These are phyloP conservation scores for Globisporangium nagaii DNA, from an alignment of 352 stramenopile genomes.

Conservation along the genomic window DNA sequence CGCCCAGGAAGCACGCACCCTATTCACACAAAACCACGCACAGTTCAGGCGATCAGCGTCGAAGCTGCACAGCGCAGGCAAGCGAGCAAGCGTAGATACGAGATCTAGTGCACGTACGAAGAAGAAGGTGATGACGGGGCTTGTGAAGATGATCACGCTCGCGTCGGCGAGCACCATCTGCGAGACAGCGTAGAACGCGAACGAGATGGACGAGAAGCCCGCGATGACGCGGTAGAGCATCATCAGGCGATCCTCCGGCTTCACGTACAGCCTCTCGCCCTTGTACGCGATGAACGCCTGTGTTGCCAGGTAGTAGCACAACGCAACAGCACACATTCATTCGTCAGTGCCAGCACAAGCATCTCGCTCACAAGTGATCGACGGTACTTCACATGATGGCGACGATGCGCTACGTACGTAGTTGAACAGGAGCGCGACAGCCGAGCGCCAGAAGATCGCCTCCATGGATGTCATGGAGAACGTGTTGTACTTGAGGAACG, in stretches of 20 bases:
- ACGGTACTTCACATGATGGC: too few species aligned
- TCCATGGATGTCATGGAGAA: constrained; percentile 79
- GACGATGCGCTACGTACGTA: constrained; percentile 42
- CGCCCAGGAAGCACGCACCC: constrained; percentile 8
- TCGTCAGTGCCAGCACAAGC: too few species aligned
- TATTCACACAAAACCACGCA: not conserved
- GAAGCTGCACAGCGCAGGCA: too few species aligned
- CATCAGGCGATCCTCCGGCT: constrained; percentile 40
- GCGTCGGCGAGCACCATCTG: constrained; percentile 78
- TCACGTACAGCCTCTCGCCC: constrained; percentile 33
- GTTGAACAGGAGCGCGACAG: constrained; percentile 53
- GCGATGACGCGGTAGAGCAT: constrained; percentile 41
- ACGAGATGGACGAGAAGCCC: constrained; percentile 70
- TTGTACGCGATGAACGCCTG: constrained; percentile 25
- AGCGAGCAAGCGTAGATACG: not conserved
- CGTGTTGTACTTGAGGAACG: constrained; percentile 70
- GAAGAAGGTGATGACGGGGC: constrained; percentile 70
- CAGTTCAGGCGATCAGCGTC: not conserved
- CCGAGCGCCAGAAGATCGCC: constrained; percentile 74
- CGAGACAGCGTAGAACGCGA: constrained; percentile 71
- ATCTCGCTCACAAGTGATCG: too few species aligned
- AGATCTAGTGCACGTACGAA: constrained; percentile 41
- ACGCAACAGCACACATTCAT: constrained; percentile 24
- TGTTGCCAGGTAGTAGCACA: constrained; percentile 25
- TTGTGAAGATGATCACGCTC: constrained; percentile 70